Base-by-base conservation (phyloP, 192 early-diverging fungal genomes). In the Mortierella antarctica region DNA sequence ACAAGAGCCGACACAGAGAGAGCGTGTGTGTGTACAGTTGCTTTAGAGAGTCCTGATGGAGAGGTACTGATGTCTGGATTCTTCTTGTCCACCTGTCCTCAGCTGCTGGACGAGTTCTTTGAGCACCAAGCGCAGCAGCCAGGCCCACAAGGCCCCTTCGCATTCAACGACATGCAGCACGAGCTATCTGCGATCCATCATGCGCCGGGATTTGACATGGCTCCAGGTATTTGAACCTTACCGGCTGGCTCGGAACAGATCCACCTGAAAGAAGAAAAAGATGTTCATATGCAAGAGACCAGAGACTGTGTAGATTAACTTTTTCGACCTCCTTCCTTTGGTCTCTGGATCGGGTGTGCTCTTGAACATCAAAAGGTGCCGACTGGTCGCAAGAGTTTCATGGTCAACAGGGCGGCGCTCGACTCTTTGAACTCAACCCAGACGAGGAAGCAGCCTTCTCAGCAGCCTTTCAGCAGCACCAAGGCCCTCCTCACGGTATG, bases 391-490 rank as follows among this genome's bases (percentile, higher is more conserved):
- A 82, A 59, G 86, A 87, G 56, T 87, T 87, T 39, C 71, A 78
- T 0, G 48, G 48, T n/a, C 68, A 62, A 40, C 69, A 66, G 14
- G 50, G 55, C 7, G 81, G 75, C 41, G 71, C 86, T 48, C 72
- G 74, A 48, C 50, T 87, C 20, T 88, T 85, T 82, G 87, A 88
- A 62, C 23, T 88, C 31, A 83, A 69, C 31, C 78, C 83, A 11
- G 82, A 84, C 54, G 85, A 88, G 67, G 87, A 86, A 40, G 85
- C 82, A 53, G 82, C 83, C 2, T 85, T 88, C 75, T 85, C 86
- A 42, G 71, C 83, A 23, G 83, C 75, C 39, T 88, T 85, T 45
- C 67, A 85, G 53, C 70, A 82, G 62, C 77, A 69, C 55, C 79
- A 81, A 67, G 51, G 48, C 7, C 63, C 71, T 57, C 83, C 83